Base-by-base conservation (phyloP, 176 grass and related monocot species). In the Oropetium thomaeum region DNA sequence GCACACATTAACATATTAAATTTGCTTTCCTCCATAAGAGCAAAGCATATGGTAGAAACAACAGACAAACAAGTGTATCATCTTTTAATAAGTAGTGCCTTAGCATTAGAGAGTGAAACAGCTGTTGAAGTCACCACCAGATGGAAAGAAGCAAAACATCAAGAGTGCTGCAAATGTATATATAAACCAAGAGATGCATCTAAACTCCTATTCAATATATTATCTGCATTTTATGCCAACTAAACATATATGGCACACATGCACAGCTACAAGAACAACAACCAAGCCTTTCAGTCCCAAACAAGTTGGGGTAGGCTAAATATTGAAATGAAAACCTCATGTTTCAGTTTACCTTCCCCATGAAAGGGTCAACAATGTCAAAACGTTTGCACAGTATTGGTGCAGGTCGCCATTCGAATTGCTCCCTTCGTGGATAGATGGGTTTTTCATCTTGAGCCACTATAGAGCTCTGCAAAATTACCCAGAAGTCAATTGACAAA, bases 321-420 rank as follows among this genome's bases (percentile, higher is more conserved):
- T n/a, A 74, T 59, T 38, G 39, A 26, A 59, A 41, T 26, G 10
- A 74, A 23, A 31, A 32, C 30, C 3, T 33, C 0, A 32, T 25
- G 61, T 61, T 67, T 62, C 23, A 69, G 35, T 65, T 85, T 92
- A 92, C 91, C 91, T 98, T 94, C 52, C 95, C 91, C 91, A 98
- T 98, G 77, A 87, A 98, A 85, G 95, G 91, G 74, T 98, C 95
- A 44, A 89, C 69, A 13, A 94, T 84, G 82, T 98, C 95, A 85
- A 98, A 98, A 58, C 91, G 88, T 79, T 98, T 98, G 82, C 95
- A 98, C 70, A 98, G 77, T 76, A 98, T 81, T 48, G 95, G 89
- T 59, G 87, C 66, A 53, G 95, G 95, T 37, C 95, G 72, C 91
- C 95, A 92, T 68, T 98, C 86, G 53, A 94, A 94, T 65, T 92